Conservation (phyloP, 306 rosid genomes). For the Sphenostylis stenocarpa region DNA sequence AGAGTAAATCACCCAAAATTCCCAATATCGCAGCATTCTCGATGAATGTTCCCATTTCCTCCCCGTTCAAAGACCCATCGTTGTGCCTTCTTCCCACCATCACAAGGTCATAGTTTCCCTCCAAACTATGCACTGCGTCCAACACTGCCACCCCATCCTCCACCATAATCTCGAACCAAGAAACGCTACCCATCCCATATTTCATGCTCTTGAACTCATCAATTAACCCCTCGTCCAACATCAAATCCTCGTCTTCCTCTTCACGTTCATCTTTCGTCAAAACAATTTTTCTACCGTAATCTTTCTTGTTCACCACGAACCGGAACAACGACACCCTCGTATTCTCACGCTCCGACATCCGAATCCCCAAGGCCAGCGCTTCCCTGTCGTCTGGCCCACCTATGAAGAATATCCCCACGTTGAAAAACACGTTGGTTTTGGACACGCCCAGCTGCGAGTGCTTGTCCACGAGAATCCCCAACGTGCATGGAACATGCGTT, state of each 20-base stretch:
- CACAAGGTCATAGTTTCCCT: slow-evolving; percentile 46
- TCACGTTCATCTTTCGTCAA: neutral
- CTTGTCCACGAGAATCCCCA: slow-evolving; percentile 67
- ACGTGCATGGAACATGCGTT: slow-evolving; percentile 42
- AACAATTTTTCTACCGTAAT: accelerated
- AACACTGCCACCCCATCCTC: slow-evolving; percentile 39
- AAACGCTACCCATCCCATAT: neutral
- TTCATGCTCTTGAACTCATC: slow-evolving; percentile 51
- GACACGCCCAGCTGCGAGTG: neutral
- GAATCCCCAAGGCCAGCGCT: slow-evolving; percentile 46
- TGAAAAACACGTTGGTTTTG: neutral
- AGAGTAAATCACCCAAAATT: slow-evolving; percentile 56
- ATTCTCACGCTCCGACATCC: slow-evolving; percentile 35
- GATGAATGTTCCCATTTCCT: slow-evolving; percentile 45
- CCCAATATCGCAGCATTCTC: slow-evolving; percentile 57
- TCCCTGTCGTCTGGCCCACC: slow-evolving; percentile 69
- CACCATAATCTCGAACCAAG: slow-evolving; percentile 40
- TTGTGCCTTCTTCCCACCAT: slow-evolving; percentile 49
- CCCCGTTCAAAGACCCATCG: neutral
- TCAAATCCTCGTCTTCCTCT: neutral
- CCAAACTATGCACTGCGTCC: slow-evolving; percentile 31
- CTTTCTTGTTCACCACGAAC: slow-evolving; percentile 3
- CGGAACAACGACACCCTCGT: slow-evolving; percentile 33
- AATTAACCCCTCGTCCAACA: slow-evolving; percentile 41
- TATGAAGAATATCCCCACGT: slow-evolving; percentile 45